Percentiles rank a stretch among this genome's conserved stretches.
These are phyloP conservation scores for Wickerhamomyces subpelliculosus DNA, from an alignment of 805 yeast genomes.

Conservation along the genomic window DNA sequence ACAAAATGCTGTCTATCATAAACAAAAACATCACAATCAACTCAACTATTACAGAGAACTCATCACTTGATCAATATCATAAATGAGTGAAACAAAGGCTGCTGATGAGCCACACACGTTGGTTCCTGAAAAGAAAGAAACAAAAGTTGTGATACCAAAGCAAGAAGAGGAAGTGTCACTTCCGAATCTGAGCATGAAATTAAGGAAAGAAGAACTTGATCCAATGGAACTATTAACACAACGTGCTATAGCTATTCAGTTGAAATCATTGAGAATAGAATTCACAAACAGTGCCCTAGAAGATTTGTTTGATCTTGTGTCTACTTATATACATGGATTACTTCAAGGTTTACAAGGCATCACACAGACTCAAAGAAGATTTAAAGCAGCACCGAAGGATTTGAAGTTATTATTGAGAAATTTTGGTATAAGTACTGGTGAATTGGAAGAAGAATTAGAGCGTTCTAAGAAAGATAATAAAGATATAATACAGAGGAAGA, in stretches of 20 bases:
- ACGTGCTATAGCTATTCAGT: conserved; percentile 29
- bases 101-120: too few species aligned
- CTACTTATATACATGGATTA: conserved; percentile 31
- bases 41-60: too few species aligned
- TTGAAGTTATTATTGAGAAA: conserved; percentile 36
- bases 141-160: neutral
- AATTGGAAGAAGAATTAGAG: conserved; percentile 31
- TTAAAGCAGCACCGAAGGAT: conserved; percentile 47
- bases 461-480: conserved; percentile 12
- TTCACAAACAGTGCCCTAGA: conserved; percentile 30
- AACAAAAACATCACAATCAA: too few species aligned
- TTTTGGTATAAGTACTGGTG: conserved; percentile 33
- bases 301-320: conserved; percentile 29
- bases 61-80: too few species aligned
- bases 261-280: conserved; percentile 26
- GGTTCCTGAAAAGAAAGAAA: neutral
- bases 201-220: conserved; percentile 6
- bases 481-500: conserved; percentile 1
- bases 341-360: conserved; percentile 38
- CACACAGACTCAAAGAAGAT: conserved; percentile 55
- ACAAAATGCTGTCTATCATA: too few species aligned
- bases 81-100: too few species aligned
- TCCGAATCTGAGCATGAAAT: neutral
- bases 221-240: conserved; percentile 26
- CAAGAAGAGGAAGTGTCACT: neutral